Conservation (phyloP, 805 yeast species). For the Starmera pachycereana region DNA sequence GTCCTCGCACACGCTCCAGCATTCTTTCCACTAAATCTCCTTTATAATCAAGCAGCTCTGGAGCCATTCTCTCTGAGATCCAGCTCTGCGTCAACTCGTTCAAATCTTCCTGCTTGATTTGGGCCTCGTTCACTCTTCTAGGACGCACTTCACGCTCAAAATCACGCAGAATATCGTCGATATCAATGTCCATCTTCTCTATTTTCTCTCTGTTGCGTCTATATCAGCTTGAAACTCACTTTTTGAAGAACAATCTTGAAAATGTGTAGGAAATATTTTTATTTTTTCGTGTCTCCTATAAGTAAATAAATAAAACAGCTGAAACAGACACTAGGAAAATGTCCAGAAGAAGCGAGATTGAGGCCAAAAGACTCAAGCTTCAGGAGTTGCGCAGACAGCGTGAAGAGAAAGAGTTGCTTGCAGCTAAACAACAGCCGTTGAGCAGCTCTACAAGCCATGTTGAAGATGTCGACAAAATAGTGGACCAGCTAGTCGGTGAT, state of each 20-base stretch:
- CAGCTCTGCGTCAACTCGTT: conserved; percentile 48
- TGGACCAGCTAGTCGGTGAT: neutral
- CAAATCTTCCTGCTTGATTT: conserved; percentile 27
- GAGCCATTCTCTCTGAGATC: conserved; percentile 79
- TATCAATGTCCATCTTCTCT: conserved; percentile 32
- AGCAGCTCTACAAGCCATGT: neutral
- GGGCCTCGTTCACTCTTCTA: conserved; percentile 10
- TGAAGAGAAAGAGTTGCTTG: conserved; percentile 16
- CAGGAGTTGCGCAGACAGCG: conserved; percentile 42
- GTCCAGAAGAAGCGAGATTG: conserved; percentile 32
- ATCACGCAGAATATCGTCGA: conserved; percentile 62
- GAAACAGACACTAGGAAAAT: conserved; percentile 7
- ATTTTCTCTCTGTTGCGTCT: neutral
- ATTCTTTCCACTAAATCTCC: conserved; percentile 46
- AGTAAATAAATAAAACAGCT: neutral
- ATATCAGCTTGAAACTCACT: conserved; percentile 9
- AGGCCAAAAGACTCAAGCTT: conserved; percentile 39
- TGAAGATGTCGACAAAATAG: neutral
- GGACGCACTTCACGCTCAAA: conserved; percentile 41
- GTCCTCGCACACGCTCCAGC: conserved; percentile 48
- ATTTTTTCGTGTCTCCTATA: neutral
- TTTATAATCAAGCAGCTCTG: conserved; percentile 76
- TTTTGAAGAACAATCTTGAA: neutral
- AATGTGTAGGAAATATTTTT: neutral
- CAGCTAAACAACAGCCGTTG: neutral